These are phyloP conservation scores for Gossypium aridum DNA, from an alignment of 441 rosid species.

Conservation along the genomic window DNA sequence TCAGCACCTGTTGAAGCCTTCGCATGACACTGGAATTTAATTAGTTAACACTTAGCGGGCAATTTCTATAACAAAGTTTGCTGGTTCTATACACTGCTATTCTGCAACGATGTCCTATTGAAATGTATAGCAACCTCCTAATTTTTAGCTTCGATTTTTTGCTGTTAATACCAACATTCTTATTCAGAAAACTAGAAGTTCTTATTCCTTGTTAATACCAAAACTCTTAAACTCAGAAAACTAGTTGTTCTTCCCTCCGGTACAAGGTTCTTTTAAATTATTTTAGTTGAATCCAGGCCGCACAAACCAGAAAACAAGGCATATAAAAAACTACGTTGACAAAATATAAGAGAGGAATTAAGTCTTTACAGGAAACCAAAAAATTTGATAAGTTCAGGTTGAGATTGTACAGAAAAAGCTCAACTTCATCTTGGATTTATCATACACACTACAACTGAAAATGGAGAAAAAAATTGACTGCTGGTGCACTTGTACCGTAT, in stretches of 20 bases:
- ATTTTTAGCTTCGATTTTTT: not conserved
- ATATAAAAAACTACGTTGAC: not conserved
- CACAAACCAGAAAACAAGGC: not conserved
- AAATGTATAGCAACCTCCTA: slow-evolving; percentile 7
- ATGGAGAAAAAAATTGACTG: not conserved
- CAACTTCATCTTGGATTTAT: slow-evolving; percentile 7
- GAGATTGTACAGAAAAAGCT: not conserved
- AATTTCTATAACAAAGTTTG: not conserved
- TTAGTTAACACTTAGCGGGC: not conserved
- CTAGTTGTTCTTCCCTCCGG: not conserved
- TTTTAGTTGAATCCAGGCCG: not conserved
- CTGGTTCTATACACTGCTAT: not conserved
- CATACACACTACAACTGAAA: not conserved
- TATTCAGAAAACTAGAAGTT: not conserved
- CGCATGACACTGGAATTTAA: slow-evolving; percentile 11
- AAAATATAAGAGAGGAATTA: not conserved
- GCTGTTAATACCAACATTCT: slow-evolving; percentile 4
- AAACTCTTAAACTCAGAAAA: not conserved
- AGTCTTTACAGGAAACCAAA: not conserved
- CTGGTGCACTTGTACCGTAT: not conserved
- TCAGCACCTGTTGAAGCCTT: slow-evolving; percentile 75
- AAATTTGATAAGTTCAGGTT: not conserved
- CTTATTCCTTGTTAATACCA: not conserved
- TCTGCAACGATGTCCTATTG: not conserved
- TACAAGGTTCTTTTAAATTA: not conserved